Base-by-base conservation (phyloP, 1,139 yeast species). In the Pichia sp. region DNA sequence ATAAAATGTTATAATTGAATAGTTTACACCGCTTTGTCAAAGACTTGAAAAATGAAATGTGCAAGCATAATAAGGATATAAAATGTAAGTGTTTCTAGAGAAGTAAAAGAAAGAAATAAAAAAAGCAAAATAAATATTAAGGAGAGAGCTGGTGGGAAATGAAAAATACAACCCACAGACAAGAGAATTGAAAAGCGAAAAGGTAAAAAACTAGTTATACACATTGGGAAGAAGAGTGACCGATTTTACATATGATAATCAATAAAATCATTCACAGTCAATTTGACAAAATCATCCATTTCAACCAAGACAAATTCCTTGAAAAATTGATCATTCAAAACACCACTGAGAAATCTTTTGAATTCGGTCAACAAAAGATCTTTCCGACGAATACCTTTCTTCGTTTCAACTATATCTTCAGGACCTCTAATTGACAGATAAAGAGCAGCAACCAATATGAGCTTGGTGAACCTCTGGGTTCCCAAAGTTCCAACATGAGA, bases 191-290 rank as follows among this genome's bases (percentile, higher is more conserved):
- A 49, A 31, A 45, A 10, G 11, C 23, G 5, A 15, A 43, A 32
- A 41, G 42, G 26, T 23, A 23, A 23, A 23, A 23, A 23, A 23
- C 26, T 23, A 23, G 26, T 23, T 23, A 23, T 23, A 23, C 26
- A 31, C 19, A 26, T 11, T 26, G 15, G 31, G 3, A 51, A 40
- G 47, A 42, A 38, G 41, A 38, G 11, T 29, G 38, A 29, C 15
- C 16, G 16, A 36, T 11, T 19, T 51, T 10, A 62, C 64, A 64
- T 63, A 49, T 64, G 68, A 42, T 58, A 63, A 49, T 66, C 68
- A 42, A 66, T 64, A 49, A 65, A 66, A 55, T 67, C 71, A 53
- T 64, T 64, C n/a, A 67, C 61, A 32, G 61, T 62, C 30, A 64
- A 55, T 52, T 67, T 67, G 45, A 66, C 62, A 56, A 65, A 66